A percentile compares a stretch with the other conserved stretches of the same genome.
Evolutionary conservation across 139 green algal species (phyloP).

Genomic region (Coelastrella sp.): DNA sequence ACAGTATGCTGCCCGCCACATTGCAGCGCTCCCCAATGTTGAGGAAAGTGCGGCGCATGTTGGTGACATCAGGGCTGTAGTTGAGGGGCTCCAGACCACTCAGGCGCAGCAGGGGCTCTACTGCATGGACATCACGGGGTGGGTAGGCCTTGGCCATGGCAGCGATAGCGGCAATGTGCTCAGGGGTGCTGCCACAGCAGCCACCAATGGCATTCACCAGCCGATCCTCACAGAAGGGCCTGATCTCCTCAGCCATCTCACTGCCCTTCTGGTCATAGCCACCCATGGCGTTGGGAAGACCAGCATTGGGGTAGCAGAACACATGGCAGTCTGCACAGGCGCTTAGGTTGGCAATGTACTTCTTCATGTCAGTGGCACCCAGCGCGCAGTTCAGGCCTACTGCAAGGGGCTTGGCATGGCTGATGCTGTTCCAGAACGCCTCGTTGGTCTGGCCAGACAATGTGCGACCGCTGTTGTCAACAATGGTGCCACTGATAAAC

Average conservation of each 20-base stretch:
- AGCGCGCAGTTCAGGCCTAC: conserved; percentile 98
- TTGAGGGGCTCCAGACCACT: conserved; percentile 95
- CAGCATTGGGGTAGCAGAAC: conserved; percentile 98
- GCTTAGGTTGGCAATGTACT: conserved; percentile 94
- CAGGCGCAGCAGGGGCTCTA: conserved; percentile 89
- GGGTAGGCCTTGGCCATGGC: conserved; percentile 76
- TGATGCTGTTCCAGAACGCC: conserved; percentile 97
- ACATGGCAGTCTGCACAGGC: conserved; percentile 93
- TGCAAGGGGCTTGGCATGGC: conserved; percentile 92
- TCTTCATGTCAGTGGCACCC: conserved; percentile 94
- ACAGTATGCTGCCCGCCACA: conserved; percentile 94
- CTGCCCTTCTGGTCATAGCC: conserved; percentile 96
- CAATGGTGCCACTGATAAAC: conserved; percentile 97
- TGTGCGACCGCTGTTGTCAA: conserved; percentile 95
- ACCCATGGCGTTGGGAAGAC: conserved; percentile 98
- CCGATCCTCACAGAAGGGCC: conserved; percentile 89
- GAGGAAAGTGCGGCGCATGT: conserved; percentile 93
- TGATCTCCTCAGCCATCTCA: conserved; percentile 96
- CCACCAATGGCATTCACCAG: conserved; percentile 96
- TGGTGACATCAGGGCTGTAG: conserved; percentile 82
- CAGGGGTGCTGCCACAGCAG: conserved; percentile 93
- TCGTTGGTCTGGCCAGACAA: conserved; percentile 98
- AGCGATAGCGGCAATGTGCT: conserved; percentile 92
- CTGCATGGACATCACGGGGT: conserved; percentile 68
- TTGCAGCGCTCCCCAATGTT: conserved; percentile 99